A percentile compares a stretch with the other conserved stretches of the same genome.
Conservation (phyloP, 2,329 filamentous ascomycete genomes). For the Esteya vermicola region DNA sequence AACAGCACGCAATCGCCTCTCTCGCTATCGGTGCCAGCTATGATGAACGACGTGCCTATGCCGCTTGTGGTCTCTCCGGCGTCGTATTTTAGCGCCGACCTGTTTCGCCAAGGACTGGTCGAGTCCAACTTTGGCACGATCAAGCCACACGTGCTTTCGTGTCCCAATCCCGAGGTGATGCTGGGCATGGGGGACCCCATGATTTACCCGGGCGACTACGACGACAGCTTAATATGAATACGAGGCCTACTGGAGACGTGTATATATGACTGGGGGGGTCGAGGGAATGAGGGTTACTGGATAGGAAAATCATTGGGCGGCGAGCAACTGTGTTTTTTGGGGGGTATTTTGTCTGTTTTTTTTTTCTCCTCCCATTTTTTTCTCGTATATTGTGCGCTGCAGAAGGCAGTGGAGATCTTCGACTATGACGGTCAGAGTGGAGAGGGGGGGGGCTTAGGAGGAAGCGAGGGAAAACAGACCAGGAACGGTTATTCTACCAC, state of each 20-base stretch:
- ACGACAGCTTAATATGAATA: slow-evolving; percentile 20
- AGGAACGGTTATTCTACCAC: too few relatives aligned
- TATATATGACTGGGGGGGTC: too few relatives aligned
- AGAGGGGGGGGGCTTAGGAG: too few relatives aligned
- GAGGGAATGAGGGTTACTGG: too few relatives aligned
- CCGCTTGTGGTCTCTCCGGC: slow-evolving; percentile 3
- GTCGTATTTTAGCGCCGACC: slow-evolving; percentile 25
- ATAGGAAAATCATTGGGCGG: too few relatives aligned
- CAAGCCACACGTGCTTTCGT: slow-evolving; percentile 39
- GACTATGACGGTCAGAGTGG: too few relatives aligned
- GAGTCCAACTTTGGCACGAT: slow-evolving; percentile 39
- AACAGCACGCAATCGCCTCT: neutral
- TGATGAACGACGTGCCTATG: slow-evolving; percentile 2
- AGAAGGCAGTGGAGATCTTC: too few relatives aligned
- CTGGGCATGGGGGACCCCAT: slow-evolving; percentile 43
- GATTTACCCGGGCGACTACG: slow-evolving; percentile 40
- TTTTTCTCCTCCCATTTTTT: too few relatives aligned
- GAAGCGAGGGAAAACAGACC: too few relatives aligned
- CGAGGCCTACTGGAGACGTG: too few relatives aligned
- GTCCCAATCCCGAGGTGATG: slow-evolving; percentile 39
- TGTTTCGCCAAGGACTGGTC: slow-evolving; percentile 34
- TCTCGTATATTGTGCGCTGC: too few relatives aligned
- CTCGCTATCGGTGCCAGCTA: slow-evolving; percentile 2
- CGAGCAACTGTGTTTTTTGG: neutral
- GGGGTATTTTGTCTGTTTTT: neutral